A percentile compares a stretch with the other conserved stretches of the same genome.
Conservation (phyloP, 2,329 filamentous ascomycete genomes). For the Beauveria brongniartii region DNA sequence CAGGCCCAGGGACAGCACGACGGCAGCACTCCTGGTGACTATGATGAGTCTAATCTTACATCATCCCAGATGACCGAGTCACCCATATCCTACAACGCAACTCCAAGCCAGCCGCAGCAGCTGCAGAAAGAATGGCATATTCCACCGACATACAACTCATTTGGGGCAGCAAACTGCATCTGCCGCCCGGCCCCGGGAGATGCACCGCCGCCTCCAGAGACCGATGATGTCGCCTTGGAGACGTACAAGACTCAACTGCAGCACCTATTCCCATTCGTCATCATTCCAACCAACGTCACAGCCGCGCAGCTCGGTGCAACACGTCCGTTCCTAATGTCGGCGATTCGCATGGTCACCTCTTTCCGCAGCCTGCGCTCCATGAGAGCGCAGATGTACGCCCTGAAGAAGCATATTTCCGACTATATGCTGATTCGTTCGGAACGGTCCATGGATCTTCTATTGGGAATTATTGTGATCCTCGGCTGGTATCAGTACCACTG, state of each 20-base stretch:
- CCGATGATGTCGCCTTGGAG: slow-evolving; percentile 38
- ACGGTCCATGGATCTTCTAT: slow-evolving; percentile 40
- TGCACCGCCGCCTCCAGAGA: slow-evolving; percentile 31
- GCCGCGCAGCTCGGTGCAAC: slow-evolving; percentile 29
- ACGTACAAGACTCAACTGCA: slow-evolving; percentile 36
- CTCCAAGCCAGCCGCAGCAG: neutral
- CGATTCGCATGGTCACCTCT: slow-evolving; percentile 42
- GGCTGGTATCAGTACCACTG: slow-evolving; percentile 49
- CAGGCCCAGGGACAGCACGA: slow-evolving; percentile 1
- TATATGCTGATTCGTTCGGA: slow-evolving; percentile 41
- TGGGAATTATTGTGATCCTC: slow-evolving; percentile 40
- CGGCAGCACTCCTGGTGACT: slow-evolving; percentile 5
- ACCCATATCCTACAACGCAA: neutral
- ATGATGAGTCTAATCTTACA: slow-evolving; percentile 1
- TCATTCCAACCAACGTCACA: slow-evolving; percentile 28
- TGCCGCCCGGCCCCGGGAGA: slow-evolving; percentile 35
- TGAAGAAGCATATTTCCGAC: slow-evolving; percentile 39
- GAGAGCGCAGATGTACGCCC: slow-evolving; percentile 40
- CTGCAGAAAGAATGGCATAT: slow-evolving; percentile 22
- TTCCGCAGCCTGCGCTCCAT: slow-evolving; percentile 39
- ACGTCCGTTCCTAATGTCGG: slow-evolving; percentile 40
- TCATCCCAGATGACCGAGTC: slow-evolving; percentile 8
- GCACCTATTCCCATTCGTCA: slow-evolving; percentile 39
- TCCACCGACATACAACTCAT: slow-evolving; percentile 36
- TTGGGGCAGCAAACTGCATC: slow-evolving; percentile 38